Base-by-base conservation (phyloP, 2,329 filamentous ascomycete genomes). In the Epichloe typhina region DNA sequence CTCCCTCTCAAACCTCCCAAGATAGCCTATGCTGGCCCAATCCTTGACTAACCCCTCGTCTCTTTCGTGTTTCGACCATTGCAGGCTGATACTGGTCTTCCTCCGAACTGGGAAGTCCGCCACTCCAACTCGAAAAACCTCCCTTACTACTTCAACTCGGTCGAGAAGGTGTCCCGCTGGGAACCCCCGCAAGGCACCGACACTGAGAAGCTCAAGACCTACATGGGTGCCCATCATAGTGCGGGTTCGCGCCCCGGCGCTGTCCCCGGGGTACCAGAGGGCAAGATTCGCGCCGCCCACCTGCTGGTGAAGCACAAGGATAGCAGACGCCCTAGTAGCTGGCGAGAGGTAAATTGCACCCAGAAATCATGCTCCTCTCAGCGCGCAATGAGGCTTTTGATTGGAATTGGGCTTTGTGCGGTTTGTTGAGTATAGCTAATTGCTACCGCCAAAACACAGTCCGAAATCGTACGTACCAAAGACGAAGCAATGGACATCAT, bases 71-170 rank as follows among this genome's bases (percentile, higher is more conserved):
- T 21, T 6, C 35, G 9, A 11, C n/a, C 12, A 11, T 5, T 36
- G 17, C 59, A 85, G 81, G 71, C 78, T 63, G 85, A 89, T 51
- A 83, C 84, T 59, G 91, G 91, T 66, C 81, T 96, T 56, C 90
- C 90, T 55, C 68, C 81, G 47, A 82, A 83, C 67, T 96, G 91
- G 90, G 93, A 97, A 73, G 88, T 98, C 64, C 88, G 93, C 67
- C 88, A 94, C 73, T 95, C 88, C 69, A 95, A 96, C 75, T 95
- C 88, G 69, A 97, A 96, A 75, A 95, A 95, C 72, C 84, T 97
- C 37, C 93, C 93, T 38, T 98, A 98, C 76, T 98, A 97, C 75
- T 97, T 96, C 84, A 94, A 96, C 71, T 74, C 84, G 44, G 72
- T 71, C 59, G 87, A 88, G 56, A 91, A 90, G 67, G 82, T 88